These are phyloP conservation scores for Apiospora sp. DNA, from an alignment of 2,329 filamentous ascomycete species.

Conservation along the genomic window DNA sequence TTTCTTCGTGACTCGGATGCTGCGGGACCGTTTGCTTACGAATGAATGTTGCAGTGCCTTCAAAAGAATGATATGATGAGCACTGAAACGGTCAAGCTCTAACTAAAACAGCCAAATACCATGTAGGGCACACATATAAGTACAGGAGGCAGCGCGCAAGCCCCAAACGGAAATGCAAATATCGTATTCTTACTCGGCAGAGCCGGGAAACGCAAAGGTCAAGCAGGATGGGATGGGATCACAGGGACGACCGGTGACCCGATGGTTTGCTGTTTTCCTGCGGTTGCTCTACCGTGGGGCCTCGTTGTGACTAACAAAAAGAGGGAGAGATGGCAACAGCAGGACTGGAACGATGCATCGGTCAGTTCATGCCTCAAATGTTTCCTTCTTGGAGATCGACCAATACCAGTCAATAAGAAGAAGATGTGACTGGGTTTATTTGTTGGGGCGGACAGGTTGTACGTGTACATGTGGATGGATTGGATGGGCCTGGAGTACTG, in stretches of 20 bases:
- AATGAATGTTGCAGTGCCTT: not conserved
- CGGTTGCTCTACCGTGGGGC: not conserved
- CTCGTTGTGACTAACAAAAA: conserved; percentile 3
- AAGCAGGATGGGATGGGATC: not conserved
- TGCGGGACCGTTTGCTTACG: conserved; percentile 16
- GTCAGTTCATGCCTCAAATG: not conserved
- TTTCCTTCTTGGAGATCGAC: not conserved
- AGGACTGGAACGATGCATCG: not conserved
- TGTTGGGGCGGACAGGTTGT: not conserved
- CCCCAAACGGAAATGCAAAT: not conserved
- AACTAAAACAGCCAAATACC: not conserved
- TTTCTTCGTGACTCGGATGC: conserved; percentile 19
- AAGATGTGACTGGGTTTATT: not conserved
- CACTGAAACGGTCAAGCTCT: not conserved
- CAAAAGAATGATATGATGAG: not conserved
- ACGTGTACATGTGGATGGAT: not conserved
- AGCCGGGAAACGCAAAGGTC: not conserved
- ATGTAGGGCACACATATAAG: not conserved
- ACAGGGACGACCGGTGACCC: conserved; percentile 15
- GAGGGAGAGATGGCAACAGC: not conserved
- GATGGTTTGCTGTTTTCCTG: not conserved
- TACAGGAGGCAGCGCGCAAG: not conserved
- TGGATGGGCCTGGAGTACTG: not conserved
- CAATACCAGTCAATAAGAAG: not conserved
- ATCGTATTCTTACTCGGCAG: conserved; percentile 16